A percentile compares a stretch with the other conserved stretches of the same genome.
Conservation (phyloP, 2,329 filamentous ascomycete species). For the Ceratocystis cacaofunesta region DNA sequence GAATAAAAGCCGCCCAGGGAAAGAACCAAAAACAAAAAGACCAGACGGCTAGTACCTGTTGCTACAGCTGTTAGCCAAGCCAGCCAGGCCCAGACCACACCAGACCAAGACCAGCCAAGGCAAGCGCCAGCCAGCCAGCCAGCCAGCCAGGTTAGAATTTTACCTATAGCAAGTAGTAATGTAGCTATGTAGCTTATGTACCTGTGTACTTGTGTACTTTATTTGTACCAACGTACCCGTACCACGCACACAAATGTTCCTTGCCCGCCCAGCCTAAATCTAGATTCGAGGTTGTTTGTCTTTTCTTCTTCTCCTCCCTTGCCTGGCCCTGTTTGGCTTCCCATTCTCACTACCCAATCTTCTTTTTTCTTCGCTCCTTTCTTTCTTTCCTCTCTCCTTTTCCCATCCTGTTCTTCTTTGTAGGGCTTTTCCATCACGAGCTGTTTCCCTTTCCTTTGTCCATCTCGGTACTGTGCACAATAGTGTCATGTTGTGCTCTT, state of each 20-base stretch:
- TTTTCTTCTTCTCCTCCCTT: neutral
- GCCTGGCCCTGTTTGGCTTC: neutral
- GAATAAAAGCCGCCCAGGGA: neutral
- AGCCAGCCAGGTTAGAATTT: neutral
- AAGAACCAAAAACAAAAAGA: neutral
- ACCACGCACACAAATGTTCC: no score
- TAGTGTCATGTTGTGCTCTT: neutral
- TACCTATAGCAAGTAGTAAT: neutral
- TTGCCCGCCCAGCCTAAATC: neutral
- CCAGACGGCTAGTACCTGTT: neutral
- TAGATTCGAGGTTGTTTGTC: neutral
- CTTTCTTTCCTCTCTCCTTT: neutral
- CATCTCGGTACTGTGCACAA: neutral
- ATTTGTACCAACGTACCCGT: no score
- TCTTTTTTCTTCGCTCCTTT: neutral
- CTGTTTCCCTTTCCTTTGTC: neutral
- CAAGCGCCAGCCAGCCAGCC: neutral
- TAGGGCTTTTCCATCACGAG: neutral
- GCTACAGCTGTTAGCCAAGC: neutral
- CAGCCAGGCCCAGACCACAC: neutral
- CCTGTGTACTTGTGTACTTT: no score
- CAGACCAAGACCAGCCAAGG: neutral
- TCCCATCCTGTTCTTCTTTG: neutral
- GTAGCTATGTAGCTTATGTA: neutral
- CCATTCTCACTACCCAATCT: neutral